Base-by-base conservation (phyloP, 75 land plant species). In the Cryptomeria japonica region DNA sequence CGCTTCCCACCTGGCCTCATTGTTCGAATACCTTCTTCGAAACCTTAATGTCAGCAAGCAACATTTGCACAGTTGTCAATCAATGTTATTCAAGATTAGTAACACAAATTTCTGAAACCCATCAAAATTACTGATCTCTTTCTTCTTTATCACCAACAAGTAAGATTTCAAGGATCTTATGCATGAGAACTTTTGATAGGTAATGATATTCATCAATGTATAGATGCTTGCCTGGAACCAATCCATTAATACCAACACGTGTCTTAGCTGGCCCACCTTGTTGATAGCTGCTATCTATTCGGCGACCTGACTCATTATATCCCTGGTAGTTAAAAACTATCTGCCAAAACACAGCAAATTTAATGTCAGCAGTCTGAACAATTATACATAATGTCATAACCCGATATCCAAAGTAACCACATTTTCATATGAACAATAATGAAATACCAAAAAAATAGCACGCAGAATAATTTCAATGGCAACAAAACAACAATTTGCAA, bases 1-100 rank as follows among this genome's bases (percentile, higher is more conserved):
- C 99, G 90, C 85, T 90, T 97, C 42, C 99, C 99, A 25, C 99
- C 99, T 41, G 99, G 96, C 86, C 89, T 94, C 99, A 98, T 98
- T 86, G 90, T 93, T 79, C 84, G 86, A 70, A 97, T 92, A 76
- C 99, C 99, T 91, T 97, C 97, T 89, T 98, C 99, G 90, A 98
- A 95, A 47, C 99, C 99, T 97, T 87, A n/a, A 87, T 37, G 36
- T 64, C 38, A 34, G 5, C 5, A n/a, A 82, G 18, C 25, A 46
- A 46, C 84, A 46, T 82, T 28, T 12, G 14, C 14, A 46, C 46
- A 51, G 53, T n/a, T 82, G 84, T 44, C 32, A 28, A 39, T 80
- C 0, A 44, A 82, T 82, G 32, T 82, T 49, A 46, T 82, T 31
- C 31, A 46, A 44, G 42, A 82, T 46, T 46, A 80, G 51, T 82